Base-by-base conservation (phyloP, 805 yeast genomes). In the Ogataea trehalophila region DNA sequence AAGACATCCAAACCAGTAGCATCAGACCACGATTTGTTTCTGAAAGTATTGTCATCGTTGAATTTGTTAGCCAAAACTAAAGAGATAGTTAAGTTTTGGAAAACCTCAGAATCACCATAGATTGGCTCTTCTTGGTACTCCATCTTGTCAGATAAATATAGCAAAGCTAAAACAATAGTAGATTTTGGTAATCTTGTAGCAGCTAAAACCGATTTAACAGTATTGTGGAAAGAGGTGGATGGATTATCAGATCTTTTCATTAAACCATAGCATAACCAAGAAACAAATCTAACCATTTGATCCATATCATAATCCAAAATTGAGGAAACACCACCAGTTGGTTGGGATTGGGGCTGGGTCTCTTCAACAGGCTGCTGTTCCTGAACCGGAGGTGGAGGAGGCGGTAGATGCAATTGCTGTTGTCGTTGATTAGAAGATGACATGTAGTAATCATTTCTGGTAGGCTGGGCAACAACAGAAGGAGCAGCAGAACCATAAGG, bases 21-120 rank as follows among this genome's bases (percentile, higher is more conserved):
- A 52, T 89, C 90, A 38, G 89, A 79, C 99, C 99, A 92, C 7
- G 97, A 88, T 60, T 82, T 83, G 70, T 92, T 92, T 51, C 96
- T 89, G 63, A 92, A 92, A 29, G 97, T 92, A 69, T 92, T 90
- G 70, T 92, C 99, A 68, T 92, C 98, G 63, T 91, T 89, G 66
- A 89, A 88, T 70, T 92, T 92, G 72, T 92, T 92, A 41, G 97
- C 95, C 51, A 92, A 72, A 35, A 92, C 79, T 39, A 92, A 74
- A 3, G 95, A 76, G 18, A 85, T 74, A 39, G 84, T 81, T 38
- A 89, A 65, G 63, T 71, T 76, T 61, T 70, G 74, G 70, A 76
- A 87, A 49, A 77, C 71, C 22, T 63, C 62, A 23, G 72, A 65
- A 45, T 71, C 70, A 35, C 63, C 63, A 17, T 44, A 33, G 18